These are phyloP conservation scores for Arachnomyces sp. DNA, from an alignment of 2,329 filamentous ascomycete genomes.

Conservation along the genomic window DNA sequence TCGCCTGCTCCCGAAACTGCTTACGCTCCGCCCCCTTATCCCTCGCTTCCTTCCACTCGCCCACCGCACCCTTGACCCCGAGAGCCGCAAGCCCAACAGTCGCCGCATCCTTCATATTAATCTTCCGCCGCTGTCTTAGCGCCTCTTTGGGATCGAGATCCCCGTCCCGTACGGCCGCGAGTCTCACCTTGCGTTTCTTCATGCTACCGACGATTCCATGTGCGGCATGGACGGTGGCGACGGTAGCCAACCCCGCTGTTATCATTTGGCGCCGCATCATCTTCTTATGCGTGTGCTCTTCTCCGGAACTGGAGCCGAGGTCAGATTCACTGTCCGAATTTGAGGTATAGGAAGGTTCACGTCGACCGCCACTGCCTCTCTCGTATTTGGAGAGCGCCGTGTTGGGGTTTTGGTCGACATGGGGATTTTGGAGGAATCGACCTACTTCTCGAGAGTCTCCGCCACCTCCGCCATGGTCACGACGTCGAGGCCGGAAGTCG, in stretches of 20 bases:
- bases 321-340: slow-evolving; percentile 39
- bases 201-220: slow-evolving; percentile 58
- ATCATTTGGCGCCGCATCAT: slow-evolving; percentile 59
- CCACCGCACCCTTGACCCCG: slow-evolving; percentile 59
- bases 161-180: slow-evolving; percentile 53
- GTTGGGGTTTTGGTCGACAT: slow-evolving; percentile 16
- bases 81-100: slow-evolving; percentile 60
- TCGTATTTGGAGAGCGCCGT: slow-evolving; percentile 16
- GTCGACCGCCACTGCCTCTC: background rate
- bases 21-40: slow-evolving; percentile 51
- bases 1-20: slow-evolving; percentile 46
- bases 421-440: slow-evolving; percentile 25
- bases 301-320: slow-evolving; percentile 53
- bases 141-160: slow-evolving; percentile 58
- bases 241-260: slow-evolving; percentile 58
- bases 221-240: slow-evolving; percentile 63
- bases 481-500: slow-evolving; percentile 24
- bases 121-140: slow-evolving; percentile 55
- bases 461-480: slow-evolving; percentile 20
- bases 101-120: slow-evolving; percentile 57
- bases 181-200: slow-evolving; percentile 56
- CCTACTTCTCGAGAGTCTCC: slow-evolving; percentile 39
- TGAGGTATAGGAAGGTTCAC: background rate
- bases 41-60: slow-evolving; percentile 61
- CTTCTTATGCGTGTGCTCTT: slow-evolving; percentile 57